Base-by-base conservation (phyloP, 2,329 filamentous ascomycete species). In the Neofusicoccum kwambonambiense region DNA sequence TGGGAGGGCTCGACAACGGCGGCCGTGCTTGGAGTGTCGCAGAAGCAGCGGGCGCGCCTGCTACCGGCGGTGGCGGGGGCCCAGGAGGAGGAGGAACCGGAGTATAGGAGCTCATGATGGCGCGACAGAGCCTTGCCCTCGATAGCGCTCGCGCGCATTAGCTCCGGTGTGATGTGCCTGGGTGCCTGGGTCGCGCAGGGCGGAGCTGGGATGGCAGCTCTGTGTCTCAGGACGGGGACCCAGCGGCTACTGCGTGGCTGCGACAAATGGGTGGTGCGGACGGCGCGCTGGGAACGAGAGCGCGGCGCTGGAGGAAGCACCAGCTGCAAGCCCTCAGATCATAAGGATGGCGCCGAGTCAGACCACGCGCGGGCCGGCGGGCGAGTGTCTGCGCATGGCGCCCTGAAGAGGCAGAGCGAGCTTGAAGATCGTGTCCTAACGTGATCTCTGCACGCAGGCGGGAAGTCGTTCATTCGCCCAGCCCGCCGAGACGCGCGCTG, bases 1-100 rank as follows among this genome's bases (percentile, higher is more conserved):
- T 64, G 64, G 70, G 68, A 62, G 69, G 69, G 64, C 73, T 70
- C 50, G 58, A 63, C 60, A 52, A 49, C 4, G 17, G 51, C 44
- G 61, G 45, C 47, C 22, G 52, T 60, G 52, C 34, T n/a, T 37
- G 52, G 54, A 54, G 45, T 37, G 62, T 37, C 47, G 62, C 52
- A 49, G 54, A 47, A 52, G 34, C 61, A 51, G 65, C 37, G 19
- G 65, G 39, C 41, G 42, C 44, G 62, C 60, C 60, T 45, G 60
- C 39, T 42, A 35, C 60, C 35, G 37, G 60, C 50, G 60, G 54
- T 58, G 54, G 54, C 54, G 54, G 54, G 22, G 39, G 39, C 19
- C 54, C 54, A 45, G 54, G 61, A 66, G 62, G 64, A 60, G 62
- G 65, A 50, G 65, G 50, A 37, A 64, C 60, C 49, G 39, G 35